A percentile compares a stretch with the other conserved stretches of the same genome.
Evolutionary conservation across 352 stramenopile genomes (phyloP).

Genomic region (Paralagenidium karlingii): DNA sequence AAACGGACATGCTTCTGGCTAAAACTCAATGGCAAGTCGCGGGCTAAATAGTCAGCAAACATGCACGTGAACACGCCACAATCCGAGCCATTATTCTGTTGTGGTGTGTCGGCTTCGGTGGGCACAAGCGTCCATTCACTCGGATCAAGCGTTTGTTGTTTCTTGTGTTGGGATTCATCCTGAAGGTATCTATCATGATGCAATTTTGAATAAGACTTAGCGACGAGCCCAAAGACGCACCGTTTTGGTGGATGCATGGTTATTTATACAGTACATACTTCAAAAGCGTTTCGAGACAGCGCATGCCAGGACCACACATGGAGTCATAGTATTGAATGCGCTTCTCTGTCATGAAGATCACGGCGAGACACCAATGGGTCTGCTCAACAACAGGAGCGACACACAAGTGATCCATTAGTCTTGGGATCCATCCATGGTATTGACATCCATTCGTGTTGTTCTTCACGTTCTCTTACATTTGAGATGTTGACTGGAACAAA

Average conservation of each 20-base stretch:
- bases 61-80: constrained; percentile 82
- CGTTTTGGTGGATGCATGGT: background rate
- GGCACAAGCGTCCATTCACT: constrained; percentile 54
- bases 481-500: constrained; percentile 80
- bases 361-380: constrained; percentile 80
- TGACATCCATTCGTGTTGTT: no score
- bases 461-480: no score
- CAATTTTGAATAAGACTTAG: background rate
- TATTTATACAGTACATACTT: constrained; percentile 13
- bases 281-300: constrained; percentile 60
- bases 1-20: constrained; percentile 75
- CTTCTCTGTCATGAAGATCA: constrained; percentile 81
- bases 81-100: constrained; percentile 74
- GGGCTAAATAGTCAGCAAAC: constrained; percentile 49
- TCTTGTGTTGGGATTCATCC: constrained; percentile 80
- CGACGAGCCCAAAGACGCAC: background rate
- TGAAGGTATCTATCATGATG: constrained; percentile 43
- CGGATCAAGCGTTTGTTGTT: constrained; percentile 44
- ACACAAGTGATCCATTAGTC: no score
- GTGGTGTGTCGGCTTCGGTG: constrained; percentile 40
- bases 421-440: no score
- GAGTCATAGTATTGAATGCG: constrained; percentile 85
- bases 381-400: constrained; percentile 11
- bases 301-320: constrained; percentile 54
- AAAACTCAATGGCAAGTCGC: constrained; percentile 29